Evolutionary conservation across 495 filamentous ascomycete species (phyloP), one percentile per base, ranked within the genome.

Genomic region (Aspergillus baeticus): DNA sequence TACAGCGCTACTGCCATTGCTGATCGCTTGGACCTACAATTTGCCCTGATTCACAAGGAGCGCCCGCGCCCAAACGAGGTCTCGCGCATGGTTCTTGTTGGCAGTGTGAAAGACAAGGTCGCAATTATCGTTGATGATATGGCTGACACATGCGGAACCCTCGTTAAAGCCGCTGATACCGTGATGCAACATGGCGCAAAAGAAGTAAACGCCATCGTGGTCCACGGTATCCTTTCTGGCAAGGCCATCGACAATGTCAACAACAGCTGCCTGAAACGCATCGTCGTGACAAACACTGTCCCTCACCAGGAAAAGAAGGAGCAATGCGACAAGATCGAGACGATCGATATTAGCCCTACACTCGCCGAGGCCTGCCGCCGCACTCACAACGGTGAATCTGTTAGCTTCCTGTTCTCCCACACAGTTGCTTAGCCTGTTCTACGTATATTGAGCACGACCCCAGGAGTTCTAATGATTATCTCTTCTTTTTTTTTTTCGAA

Each of bases 31-130:
- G 91, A 97, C 66, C 85, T 92, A 50, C 89, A 88, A 60, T 98
- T 98, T 72, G 94, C 94, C n/a, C 85, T 98, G 31, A 98, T 98
- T 67, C 94, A 98, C 84, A 98, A 98, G 76, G 93, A 98, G 74
- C 91, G 94, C 51, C 88, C 92, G 1, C 83, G 92, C 20, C 93
- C 94, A 50, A 97, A 96, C 69, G 94, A 96, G 71, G 93, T 98
- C 59, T 91, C 88, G 18, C 89, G 89, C 63, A 98, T 98, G 94
- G 92, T 96, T 14, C 82, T 91, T 22, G 85, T 86, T 52, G 84
- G 83, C 37, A 83, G 84, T 57, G 81, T 87, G 33, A 73, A 74
- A 42, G 81, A 77, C 69, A 80, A 83, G 61, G 74, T 85, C 52
- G 76, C 84, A 70, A 91, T 93, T 62, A 87, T 96, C 33, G 88